These are phyloP conservation scores for Pseudoneurospora amorphoporcata DNA, from an alignment of 495 filamentous ascomycete species.

Conservation along the genomic window DNA sequence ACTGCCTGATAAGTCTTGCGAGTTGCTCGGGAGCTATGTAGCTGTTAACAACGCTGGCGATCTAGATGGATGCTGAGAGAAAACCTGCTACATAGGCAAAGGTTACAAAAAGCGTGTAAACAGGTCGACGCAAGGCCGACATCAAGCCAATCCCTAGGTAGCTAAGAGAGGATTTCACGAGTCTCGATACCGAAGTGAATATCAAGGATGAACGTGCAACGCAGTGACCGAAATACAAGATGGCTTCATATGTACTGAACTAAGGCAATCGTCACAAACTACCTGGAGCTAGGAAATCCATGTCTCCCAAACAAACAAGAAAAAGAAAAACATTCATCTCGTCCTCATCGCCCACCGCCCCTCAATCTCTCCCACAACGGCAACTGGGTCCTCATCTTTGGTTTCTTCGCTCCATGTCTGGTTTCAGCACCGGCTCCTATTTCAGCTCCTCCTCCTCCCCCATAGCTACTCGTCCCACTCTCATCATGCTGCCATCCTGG, in stretches of 20 bases:
- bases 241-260: background rate
- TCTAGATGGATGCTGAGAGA: background rate
- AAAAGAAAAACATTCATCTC: background rate
- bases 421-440: background rate
- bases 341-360: conserved; percentile 7
- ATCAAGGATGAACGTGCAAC: background rate
- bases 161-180: background rate
- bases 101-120: background rate
- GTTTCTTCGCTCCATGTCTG: conserved; percentile 1
- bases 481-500: background rate
- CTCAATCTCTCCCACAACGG: conserved; percentile 15
- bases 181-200: background rate
- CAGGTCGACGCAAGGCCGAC: background rate
- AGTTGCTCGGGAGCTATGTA: background rate
- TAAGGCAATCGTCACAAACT: background rate
- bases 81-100: background rate
- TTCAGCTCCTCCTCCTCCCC: background rate
- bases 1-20: no score
- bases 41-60: background rate
- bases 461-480: background rate
- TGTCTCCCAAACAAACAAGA: background rate
- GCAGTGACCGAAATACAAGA: background rate
- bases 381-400: conserved; percentile 5
- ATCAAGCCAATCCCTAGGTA: background rate
- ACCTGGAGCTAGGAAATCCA: background rate